phyloP scores from a whole-genome alignment of 2,329 filamentous ascomycete species.

The Knufia petricola region DNA sequence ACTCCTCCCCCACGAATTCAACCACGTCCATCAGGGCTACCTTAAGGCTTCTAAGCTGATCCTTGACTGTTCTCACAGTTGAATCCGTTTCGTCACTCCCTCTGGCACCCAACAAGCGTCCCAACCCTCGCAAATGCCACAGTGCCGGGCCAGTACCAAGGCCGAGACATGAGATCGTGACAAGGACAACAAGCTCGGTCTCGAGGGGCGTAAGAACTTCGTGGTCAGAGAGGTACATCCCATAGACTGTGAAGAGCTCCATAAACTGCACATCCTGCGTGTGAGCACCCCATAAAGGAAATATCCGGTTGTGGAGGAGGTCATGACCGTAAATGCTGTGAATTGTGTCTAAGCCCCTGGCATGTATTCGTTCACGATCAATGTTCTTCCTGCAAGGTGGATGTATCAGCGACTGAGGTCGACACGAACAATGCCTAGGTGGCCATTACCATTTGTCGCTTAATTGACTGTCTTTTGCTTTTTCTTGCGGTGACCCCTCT shows the following conservation, averaged over 20 bases:
- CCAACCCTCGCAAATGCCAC: constrained; percentile 38
- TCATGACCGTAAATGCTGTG: constrained; percentile 25
- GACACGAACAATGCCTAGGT: not conserved
- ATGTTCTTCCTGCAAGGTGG: constrained; percentile 18
- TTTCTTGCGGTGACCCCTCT: constrained; percentile 21
- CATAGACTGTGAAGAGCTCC: constrained; percentile 65
- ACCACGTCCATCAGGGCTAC: constrained; percentile 15
- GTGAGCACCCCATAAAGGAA: constrained; percentile 26
- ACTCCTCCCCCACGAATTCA: constrained; percentile 18
- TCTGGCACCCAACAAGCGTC: constrained; percentile 27
- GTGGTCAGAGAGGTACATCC: constrained; percentile 39
- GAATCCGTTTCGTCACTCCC: constrained; percentile 14
- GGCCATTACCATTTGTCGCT: constrained; percentile 15
- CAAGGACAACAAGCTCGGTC: constrained; percentile 36
- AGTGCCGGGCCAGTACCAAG: constrained; percentile 30
- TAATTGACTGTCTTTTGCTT: constrained; percentile 13
- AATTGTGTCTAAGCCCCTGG: constrained; percentile 25
- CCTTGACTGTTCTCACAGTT: constrained; percentile 16
- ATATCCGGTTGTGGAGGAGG: constrained; percentile 24
- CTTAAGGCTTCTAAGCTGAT: constrained; percentile 18
- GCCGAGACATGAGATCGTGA: constrained; percentile 38
- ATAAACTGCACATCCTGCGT: constrained; percentile 53
- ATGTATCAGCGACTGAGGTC: not conserved
- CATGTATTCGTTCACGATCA: constrained; percentile 21
- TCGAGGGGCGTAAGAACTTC: constrained; percentile 33